Evolutionary conservation across 2,329 filamentous ascomycete species (phyloP).

Genomic region (Dissoconium aciculare): DNA sequence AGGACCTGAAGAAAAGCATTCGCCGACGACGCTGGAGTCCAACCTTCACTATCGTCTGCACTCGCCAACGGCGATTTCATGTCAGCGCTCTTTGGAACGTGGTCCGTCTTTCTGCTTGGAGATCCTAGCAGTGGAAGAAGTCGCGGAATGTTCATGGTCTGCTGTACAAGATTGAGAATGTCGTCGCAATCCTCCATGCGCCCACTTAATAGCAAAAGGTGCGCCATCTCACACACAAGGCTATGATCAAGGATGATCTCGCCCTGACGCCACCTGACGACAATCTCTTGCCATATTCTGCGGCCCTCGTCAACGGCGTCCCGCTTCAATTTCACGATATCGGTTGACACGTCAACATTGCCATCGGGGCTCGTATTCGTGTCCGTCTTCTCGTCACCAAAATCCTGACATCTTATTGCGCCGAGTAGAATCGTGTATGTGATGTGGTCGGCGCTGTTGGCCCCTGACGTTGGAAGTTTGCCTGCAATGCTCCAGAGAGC

Average conservation of each 20-base stretch:
- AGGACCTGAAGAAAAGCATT: constrained; percentile 18
- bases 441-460: constrained; percentile 48
- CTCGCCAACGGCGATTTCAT: constrained; percentile 6
- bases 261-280: constrained; percentile 59
- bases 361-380: constrained; percentile 9
- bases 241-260: constrained; percentile 59
- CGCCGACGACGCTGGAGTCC: constrained; percentile 16
- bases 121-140: constrained; percentile 27
- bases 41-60: constrained; percentile 11
- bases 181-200: constrained; percentile 50
- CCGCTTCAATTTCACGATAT: constrained; percentile 15
- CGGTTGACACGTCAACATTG: constrained; percentile 9
- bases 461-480: constrained; percentile 51
- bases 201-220: constrained; percentile 52
- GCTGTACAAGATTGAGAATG: constrained; percentile 59
- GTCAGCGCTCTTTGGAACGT: constrained; percentile 14
- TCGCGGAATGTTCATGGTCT: constrained; percentile 64
- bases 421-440: constrained; percentile 79
- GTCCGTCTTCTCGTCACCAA: constrained; percentile 11
- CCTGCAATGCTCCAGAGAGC: constrained; percentile 61
- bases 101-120: constrained; percentile 14
- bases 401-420: constrained; percentile 43
- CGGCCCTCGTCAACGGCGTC: constrained; percentile 51
- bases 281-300: constrained; percentile 65
- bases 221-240: constrained; percentile 67